Conservation (phyloP, 2,329 filamentous ascomycete species). For the Tothia fuscella region DNA sequence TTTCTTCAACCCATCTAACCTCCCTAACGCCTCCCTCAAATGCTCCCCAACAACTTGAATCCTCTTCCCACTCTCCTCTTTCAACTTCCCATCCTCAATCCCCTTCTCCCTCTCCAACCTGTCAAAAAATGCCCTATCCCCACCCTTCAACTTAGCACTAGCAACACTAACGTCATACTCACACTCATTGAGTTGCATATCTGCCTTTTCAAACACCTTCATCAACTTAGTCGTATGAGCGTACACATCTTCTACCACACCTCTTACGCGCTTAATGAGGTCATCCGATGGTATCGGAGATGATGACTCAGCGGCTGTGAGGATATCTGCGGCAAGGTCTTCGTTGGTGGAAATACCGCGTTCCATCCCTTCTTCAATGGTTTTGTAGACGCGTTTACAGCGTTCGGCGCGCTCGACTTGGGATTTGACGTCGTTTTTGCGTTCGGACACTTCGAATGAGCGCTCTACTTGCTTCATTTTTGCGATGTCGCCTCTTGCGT, state of each 20-base stretch:
- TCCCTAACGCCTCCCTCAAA: constrained; percentile 24
- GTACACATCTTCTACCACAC: constrained; percentile 24
- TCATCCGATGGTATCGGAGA: constrained; percentile 16
- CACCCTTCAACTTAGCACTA: constrained; percentile 35
- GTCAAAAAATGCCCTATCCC: constrained; percentile 29
- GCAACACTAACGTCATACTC: constrained; percentile 43
- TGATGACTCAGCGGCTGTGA: constrained; percentile 27
- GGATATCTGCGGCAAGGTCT: constrained; percentile 36
- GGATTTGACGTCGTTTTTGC: constrained; percentile 36
- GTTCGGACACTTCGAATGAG: constrained; percentile 38
- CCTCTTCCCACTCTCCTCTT: constrained; percentile 28
- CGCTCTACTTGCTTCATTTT: constrained; percentile 36
- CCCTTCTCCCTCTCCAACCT: constrained; percentile 34
- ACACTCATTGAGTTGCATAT: constrained; percentile 38
- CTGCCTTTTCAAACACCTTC: constrained; percentile 33
- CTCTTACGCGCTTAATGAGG: constrained; percentile 13
- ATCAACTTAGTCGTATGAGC: constrained; percentile 28
- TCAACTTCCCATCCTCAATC: constrained; percentile 36
- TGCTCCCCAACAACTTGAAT: constrained; percentile 26
- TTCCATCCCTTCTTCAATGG: constrained; percentile 39
- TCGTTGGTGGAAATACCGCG: constrained; percentile 41
- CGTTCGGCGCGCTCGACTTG: constrained; percentile 37
- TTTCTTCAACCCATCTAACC: constrained; percentile 1
- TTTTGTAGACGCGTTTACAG: constrained; percentile 37
- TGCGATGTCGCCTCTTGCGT: constrained; percentile 38